These are phyloP conservation scores for Phytophthora citrophthora DNA, from an alignment of 352 stramenopile genomes.

Conservation along the genomic window DNA sequence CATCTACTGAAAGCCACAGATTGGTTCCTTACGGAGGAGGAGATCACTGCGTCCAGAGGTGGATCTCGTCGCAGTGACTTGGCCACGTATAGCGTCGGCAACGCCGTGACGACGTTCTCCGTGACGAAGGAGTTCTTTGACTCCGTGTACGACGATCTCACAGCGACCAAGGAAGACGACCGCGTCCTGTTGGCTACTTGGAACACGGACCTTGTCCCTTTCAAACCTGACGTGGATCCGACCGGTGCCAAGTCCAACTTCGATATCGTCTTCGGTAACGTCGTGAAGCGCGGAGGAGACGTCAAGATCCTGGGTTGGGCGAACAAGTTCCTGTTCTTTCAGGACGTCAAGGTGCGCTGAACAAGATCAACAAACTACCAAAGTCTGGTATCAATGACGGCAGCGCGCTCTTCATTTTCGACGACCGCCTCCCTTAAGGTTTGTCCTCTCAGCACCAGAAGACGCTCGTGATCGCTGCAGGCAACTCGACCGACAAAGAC, in stretches of 20 bases:
- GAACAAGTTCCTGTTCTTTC: conserved; percentile 51
- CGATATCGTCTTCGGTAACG: conserved; percentile 33
- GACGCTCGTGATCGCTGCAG: conserved; percentile 35
- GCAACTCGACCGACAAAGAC: not conserved
- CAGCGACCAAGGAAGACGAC: conserved; percentile 24
- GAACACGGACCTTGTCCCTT: conserved; percentile 52
- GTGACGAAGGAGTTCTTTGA: conserved; percentile 56
- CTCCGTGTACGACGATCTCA: conserved; percentile 44
- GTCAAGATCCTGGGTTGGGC: conserved; percentile 56
- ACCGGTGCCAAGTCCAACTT: conserved; percentile 45
- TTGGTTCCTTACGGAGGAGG: conserved; percentile 63
- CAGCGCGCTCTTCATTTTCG: conserved; percentile 46
- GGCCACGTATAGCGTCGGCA: conserved; percentile 36
- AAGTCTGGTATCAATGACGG: conserved; percentile 21
- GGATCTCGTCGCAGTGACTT: conserved; percentile 48
- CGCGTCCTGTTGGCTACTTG: conserved; percentile 51
- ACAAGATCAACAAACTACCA: conserved; percentile 46
- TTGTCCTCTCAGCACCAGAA: conserved; percentile 62
- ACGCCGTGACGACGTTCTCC: conserved; percentile 48
- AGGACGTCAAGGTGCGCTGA: conserved; percentile 48
- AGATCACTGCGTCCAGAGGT: conserved; percentile 51
- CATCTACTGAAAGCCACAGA: conserved; percentile 49
- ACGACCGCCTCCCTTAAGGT: conserved; percentile 48
- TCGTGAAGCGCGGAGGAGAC: conserved; percentile 33
- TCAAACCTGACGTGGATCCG: conserved; percentile 34